Percentiles rank a stretch among this genome's conserved stretches.
Conservation (phyloP, 1,284 basidiomycete species). For the Pyrrhoderma lamaoense region DNA sequence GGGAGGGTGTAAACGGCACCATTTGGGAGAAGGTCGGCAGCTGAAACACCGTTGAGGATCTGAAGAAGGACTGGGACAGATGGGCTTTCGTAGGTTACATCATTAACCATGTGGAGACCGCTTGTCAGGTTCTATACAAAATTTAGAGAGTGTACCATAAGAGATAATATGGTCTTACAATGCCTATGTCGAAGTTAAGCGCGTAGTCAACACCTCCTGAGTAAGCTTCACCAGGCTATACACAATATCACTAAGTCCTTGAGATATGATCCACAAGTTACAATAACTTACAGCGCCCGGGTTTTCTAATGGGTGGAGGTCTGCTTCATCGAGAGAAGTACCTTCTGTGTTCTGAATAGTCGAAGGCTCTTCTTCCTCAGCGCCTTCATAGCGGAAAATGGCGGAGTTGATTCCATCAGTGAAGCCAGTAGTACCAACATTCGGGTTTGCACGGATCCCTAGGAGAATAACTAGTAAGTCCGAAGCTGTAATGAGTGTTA, state of each 20-base stretch:
- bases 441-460: slow-evolving; percentile 24
- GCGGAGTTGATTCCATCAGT: slow-evolving; percentile 25
- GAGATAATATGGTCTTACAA: slow-evolving; percentile 7
- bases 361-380: slow-evolving; percentile 24
- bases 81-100: slow-evolving; percentile 22
- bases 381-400: slow-evolving; percentile 27
- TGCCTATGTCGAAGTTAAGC: slow-evolving; percentile 20
- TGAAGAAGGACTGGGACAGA: slow-evolving; percentile 27
- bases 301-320: slow-evolving; percentile 25
- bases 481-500: background rate
- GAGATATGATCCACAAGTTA: background rate
- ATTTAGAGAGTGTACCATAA: background rate
- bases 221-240: slow-evolving; percentile 24
- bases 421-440: slow-evolving; percentile 19
- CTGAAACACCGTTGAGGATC: slow-evolving; percentile 23
- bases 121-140: background rate
- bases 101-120: slow-evolving; percentile 19
- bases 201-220: slow-evolving; percentile 28
- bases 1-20: slow-evolving; percentile 23
- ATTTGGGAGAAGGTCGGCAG: slow-evolving; percentile 22
- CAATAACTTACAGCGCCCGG: slow-evolving; percentile 22
- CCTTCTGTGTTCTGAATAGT: slow-evolving; percentile 25
- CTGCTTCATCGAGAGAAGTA: slow-evolving; percentile 30
- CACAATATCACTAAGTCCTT: background rate
- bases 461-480: background rate